Evolutionary conservation across 805 yeast species (phyloP).

Genomic region (Schwanniomyces vanrijiae): DNA sequence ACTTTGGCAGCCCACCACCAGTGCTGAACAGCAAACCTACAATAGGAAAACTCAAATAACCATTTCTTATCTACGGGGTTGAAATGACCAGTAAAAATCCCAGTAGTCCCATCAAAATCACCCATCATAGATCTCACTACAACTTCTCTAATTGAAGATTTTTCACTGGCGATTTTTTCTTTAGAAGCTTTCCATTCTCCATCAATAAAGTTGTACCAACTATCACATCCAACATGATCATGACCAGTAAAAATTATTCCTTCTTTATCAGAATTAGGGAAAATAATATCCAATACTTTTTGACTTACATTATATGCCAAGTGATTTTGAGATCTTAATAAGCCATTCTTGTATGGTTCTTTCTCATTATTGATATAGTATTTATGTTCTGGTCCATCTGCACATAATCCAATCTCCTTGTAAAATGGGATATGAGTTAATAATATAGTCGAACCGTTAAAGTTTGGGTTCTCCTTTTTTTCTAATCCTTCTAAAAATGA

Average conservation of each 20-base stretch:
- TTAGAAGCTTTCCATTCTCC: conserved; percentile 64
- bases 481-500: conserved; percentile 65
- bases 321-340: conserved; percentile 84
- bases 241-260: conserved; percentile 92
- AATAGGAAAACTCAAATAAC: conserved; percentile 69
- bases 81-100: conserved; percentile 76
- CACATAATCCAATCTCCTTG: conserved; percentile 78
- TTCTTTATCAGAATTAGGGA: conserved; percentile 57
- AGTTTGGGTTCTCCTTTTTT: conserved; percentile 44
- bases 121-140: conserved; percentile 97
- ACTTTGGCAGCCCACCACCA: conserved; percentile 93
- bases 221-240: conserved; percentile 92
- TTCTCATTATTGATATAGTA: conserved; percentile 50
- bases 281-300: conserved; percentile 67
- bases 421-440: conserved; percentile 89
- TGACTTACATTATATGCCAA: conserved; percentile 65
- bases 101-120: conserved; percentile 87
- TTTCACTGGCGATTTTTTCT: conserved; percentile 16
- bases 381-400: conserved; percentile 72
- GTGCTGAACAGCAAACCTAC: conserved; percentile 86
- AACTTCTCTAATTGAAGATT: conserved; percentile 61
- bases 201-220: conserved; percentile 50
- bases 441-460: conserved; percentile 76
- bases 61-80: conserved; percentile 43
- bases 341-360: conserved; percentile 69